phyloP scores from a whole-genome alignment of 2,329 filamentous ascomycete genomes.

The Aspergillus ochraceoroseus region DNA sequence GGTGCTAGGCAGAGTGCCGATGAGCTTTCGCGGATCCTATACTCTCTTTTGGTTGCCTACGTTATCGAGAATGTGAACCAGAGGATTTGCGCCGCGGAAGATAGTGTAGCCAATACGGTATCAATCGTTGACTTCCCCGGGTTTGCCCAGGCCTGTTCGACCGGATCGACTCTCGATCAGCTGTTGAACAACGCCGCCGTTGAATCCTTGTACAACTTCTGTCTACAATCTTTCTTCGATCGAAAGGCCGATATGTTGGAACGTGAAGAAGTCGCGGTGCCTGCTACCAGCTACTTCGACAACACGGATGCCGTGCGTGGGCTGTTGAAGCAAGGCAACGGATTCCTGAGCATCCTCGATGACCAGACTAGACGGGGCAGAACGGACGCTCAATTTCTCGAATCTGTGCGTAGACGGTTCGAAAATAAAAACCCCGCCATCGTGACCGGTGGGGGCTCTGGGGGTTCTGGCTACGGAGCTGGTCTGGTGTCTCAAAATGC shows the following conservation, averaged over 20 bases:
- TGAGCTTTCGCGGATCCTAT: constrained; percentile 86
- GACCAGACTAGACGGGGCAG: constrained; percentile 89
- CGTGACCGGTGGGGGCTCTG: constrained; percentile 67
- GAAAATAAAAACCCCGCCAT: constrained; percentile 93
- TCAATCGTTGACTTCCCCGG: constrained; percentile 96
- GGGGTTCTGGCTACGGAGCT: constrained; percentile 71
- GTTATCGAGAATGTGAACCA: constrained; percentile 92
- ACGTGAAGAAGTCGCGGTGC: constrained; percentile 83
- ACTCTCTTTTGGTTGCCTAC: constrained; percentile 88
- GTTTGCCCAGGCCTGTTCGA: constrained; percentile 78
- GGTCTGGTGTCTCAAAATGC: constrained; percentile 84
- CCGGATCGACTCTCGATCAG: constrained; percentile 82
- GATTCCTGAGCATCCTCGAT: constrained; percentile 87
- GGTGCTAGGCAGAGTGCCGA: constrained; percentile 89
- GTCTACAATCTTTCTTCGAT: constrained; percentile 93
- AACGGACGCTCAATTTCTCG: constrained; percentile 82
- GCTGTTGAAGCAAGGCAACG: constrained; percentile 86
- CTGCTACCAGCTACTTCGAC: constrained; percentile 94
- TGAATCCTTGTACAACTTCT: constrained; percentile 88
- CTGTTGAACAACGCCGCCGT: constrained; percentile 90
- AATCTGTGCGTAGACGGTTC: constrained; percentile 87
- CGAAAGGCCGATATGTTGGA: constrained; percentile 89
- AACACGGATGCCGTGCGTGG: constrained; percentile 93
- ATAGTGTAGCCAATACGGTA: constrained; percentile 85
- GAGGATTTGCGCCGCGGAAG: constrained; percentile 77